Evolutionary conservation across 441 rosid species (phyloP).

Genomic region (Flueggea neowawraea): DNA sequence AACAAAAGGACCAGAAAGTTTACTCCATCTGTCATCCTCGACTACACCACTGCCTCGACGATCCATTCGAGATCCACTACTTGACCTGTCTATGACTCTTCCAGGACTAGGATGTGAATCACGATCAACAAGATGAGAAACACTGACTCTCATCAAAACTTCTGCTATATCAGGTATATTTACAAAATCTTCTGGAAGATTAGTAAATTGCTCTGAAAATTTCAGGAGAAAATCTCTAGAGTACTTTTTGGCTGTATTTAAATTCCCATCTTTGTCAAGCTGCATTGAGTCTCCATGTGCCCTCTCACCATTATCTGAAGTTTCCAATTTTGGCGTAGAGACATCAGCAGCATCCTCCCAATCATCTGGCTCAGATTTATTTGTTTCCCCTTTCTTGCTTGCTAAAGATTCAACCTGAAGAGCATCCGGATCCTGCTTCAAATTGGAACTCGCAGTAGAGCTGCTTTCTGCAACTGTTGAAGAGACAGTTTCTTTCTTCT

Average conservation of each 20-base stretch:
- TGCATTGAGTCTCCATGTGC: slow-evolving; percentile 25
- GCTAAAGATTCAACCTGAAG: slow-evolving; percentile 25
- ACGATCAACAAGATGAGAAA: slow-evolving; percentile 43
- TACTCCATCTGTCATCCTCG: slow-evolving; percentile 80
- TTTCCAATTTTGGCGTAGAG: slow-evolving; percentile 74
- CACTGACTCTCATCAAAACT: slow-evolving; percentile 33
- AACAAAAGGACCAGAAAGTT: slow-evolving; percentile 42
- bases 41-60: slow-evolving; percentile 61
- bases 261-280: slow-evolving; percentile 32
- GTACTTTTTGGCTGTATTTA: slow-evolving; percentile 58
- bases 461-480: slow-evolving; percentile 28
- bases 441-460: slow-evolving; percentile 22
- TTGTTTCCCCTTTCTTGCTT: slow-evolving; percentile 33
- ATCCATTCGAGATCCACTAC: slow-evolving; percentile 57
- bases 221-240: slow-evolving; percentile 93
- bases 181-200: slow-evolving; percentile 71
- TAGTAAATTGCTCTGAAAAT: slow-evolving; percentile 64
- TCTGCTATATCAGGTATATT: slow-evolving; percentile 51
- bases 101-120: slow-evolving; percentile 61
- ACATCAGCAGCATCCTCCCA: slow-evolving; percentile 99
- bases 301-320: slow-evolving; percentile 32
- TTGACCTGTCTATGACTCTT: slow-evolving; percentile 61
- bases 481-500: slow-evolving; percentile 52
- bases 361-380: slow-evolving; percentile 81
- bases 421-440: slow-evolving; percentile 35